These are phyloP conservation scores for Tolypocladium ovalisporum DNA, from an alignment of 2,329 filamentous ascomycete genomes.

Conservation along the genomic window DNA sequence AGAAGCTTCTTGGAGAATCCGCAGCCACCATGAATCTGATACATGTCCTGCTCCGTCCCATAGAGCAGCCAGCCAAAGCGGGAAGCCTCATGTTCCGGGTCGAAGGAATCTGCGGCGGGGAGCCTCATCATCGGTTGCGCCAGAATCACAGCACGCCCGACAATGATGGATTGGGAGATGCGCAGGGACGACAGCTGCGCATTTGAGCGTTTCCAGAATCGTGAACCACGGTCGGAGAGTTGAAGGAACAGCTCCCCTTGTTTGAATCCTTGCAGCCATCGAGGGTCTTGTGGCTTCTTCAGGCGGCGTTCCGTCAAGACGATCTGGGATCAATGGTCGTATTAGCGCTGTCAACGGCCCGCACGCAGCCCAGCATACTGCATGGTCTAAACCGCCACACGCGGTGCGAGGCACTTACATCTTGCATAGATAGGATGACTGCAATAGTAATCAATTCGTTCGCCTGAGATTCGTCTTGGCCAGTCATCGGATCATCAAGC, in stretches of 20 bases:
- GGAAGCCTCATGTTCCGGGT: slow-evolving; percentile 15
- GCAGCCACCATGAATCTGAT: slow-evolving; percentile 28
- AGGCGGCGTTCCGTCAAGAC: slow-evolving; percentile 25
- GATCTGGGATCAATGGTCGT: slow-evolving; percentile 11
- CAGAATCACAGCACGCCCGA: slow-evolving; percentile 26
- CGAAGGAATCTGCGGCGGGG: slow-evolving; percentile 13
- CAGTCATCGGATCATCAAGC: slow-evolving; percentile 13
- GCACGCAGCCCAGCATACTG: not conserved
- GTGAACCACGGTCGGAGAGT: slow-evolving; percentile 21
- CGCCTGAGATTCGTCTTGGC: slow-evolving; percentile 10
- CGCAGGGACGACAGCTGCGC: slow-evolving; percentile 22
- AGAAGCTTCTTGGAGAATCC: slow-evolving; percentile 29
- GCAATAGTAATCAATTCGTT: slow-evolving; percentile 25
- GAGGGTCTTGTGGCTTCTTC: slow-evolving; percentile 18
- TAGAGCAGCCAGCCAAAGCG: slow-evolving; percentile 29
- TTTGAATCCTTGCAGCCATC: slow-evolving; percentile 26
- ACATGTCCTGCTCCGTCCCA: slow-evolving; percentile 21
- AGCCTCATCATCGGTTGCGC: slow-evolving; percentile 27
- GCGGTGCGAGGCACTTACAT: slow-evolving; percentile 14
- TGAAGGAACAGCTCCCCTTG: slow-evolving; percentile 23
- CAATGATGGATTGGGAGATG: slow-evolving; percentile 27
- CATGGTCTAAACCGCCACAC: not conserved
- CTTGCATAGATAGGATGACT: slow-evolving; percentile 27
- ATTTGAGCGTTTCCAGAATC: slow-evolving; percentile 23
- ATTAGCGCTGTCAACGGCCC: not conserved